Evolutionary conservation across 208 protist species (phyloP).

Genomic region (Leishmania braziliensis): DNA sequence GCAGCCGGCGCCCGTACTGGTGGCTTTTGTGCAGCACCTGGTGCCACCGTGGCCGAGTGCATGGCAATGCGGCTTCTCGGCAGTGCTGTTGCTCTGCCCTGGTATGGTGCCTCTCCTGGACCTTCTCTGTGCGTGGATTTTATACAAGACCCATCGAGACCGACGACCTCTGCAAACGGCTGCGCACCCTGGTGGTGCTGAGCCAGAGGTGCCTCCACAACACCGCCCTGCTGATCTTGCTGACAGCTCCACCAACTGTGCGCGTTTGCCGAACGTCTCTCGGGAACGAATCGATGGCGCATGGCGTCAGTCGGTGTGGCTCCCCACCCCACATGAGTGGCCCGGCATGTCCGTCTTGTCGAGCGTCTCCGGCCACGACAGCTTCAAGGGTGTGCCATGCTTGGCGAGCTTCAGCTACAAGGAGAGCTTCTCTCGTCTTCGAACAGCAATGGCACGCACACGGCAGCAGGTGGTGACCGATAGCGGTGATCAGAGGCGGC

Average conservation of each 20-base stretch:
- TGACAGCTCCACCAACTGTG: background rate
- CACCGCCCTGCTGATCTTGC: background rate
- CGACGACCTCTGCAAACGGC: conserved; percentile 10
- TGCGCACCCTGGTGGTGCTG: background rate
- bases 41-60: conserved; percentile 8
- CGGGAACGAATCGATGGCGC: conserved; percentile 13
- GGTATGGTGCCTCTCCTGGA: conserved; percentile 27
- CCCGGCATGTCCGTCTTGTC: background rate
- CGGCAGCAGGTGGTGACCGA: conserved; percentile 3
- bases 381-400: conserved; percentile 1
- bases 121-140: conserved; percentile 19
- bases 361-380: conserved; percentile 9
- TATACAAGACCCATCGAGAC: conserved; percentile 9
- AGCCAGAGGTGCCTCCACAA: background rate
- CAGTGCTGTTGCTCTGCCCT: conserved; percentile 16
- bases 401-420: background rate
- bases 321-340: background rate
- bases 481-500: background rate
- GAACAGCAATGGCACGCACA: conserved; percentile 3
- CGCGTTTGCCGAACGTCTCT: background rate
- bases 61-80: conserved; percentile 6
- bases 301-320: background rate
- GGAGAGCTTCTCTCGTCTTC: conserved; percentile 34
- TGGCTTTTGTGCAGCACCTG: conserved; percentile 20
- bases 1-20: background rate